Evolutionary conservation across 768 basidiomycete species (phyloP), one percentile per base, ranked within the genome.

Genomic region (Leccinum uliginosum): DNA sequence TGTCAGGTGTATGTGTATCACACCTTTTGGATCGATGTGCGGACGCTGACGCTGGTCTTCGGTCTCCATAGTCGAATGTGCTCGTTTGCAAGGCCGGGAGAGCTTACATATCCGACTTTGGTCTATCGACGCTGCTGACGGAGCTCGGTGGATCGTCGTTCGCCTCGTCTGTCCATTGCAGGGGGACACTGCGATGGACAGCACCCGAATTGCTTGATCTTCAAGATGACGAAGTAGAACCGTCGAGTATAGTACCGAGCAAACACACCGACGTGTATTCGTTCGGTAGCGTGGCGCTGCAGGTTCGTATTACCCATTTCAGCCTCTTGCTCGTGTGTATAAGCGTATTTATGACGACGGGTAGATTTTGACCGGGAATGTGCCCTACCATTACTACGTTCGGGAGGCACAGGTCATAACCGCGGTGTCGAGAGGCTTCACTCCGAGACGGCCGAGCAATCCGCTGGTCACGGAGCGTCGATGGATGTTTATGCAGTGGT

Each of bases 91-190:
- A 49, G n/a, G 27, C 62, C 23, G 46, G 57, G 24, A 51, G 59
- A 34, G 63, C 60, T 1, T 62, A 62, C 7, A 62, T 64, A n/a
- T 55, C 73, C 50, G 80, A 80, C 53, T 80, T 80, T 60, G 80
- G 79, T 6, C 64, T 80, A 4, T 79, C 78, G 26, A 76, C 63
- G 19, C 71, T 79, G 40, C 61, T 74, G 26, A 67, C 68, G n/a
- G 75, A 77, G 56, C 64, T 75, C 43, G 67, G 73, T 34, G 68
- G 71, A n/a, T 23, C 60, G 2, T 69, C 71, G n/a, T 76, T 77
- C 53, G 59, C 46, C 66, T 54, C 61, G 15, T 78, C 54, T 68
- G 70, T 27, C 75, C 77, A 34, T 15, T 53, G 52, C 29, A 61
- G 51, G 23, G 76, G 61, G 17, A 62, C 78, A 19, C 69, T 79